Evolutionary conservation across 371 early-diverging fungal species (phyloP), one percentile per base, ranked within the genome.

Genomic region (Syncephalastrum monosporum): DNA sequence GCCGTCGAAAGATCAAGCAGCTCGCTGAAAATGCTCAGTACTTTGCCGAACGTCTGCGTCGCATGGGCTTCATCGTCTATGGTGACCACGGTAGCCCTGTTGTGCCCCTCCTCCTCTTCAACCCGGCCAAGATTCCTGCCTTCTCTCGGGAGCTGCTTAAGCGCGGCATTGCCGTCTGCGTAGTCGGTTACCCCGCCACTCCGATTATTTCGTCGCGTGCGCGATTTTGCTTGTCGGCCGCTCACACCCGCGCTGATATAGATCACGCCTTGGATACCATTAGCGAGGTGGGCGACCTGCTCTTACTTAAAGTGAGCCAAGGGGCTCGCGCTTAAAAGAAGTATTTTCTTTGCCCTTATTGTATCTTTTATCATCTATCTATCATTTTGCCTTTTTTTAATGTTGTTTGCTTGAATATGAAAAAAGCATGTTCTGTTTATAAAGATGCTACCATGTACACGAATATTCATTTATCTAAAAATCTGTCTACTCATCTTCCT

Each of bases 71-170:
- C 63, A 92, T 98, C 65, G 93, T 98, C 12, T 90, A 95, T 73
- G 99, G 99, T 24, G 89, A 93, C 64, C 69, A 86, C 17, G 96
- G 93, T 51, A 95, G 95, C 19, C 99, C 99, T 17, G 95, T 99
- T 6, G 81, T 97, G 17, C 98, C 99, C 0, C 64, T 99, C 56
- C 73, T 99, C 38, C 79, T 99, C 47, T 94, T 91, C 70, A 91
- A 92, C 73, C 99, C 99, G 6, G 95, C 95, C 55, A 99, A 99
- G 80, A 91, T 99, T 59, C 91, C 93, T 33, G 98, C 97, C 46
- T 99, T 99, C 75, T 93, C 97, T 27, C 83, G 98, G 29, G 92
- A 95, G 69, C 88, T 94, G 74, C 82, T 98, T 43, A 82, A 86
- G 60, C 85, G 94, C 48, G 92, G 92, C 44, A 80, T 99, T 53